A percentile compares a stretch with the other conserved stretches of the same genome.
phyloP scores from a whole-genome alignment of 1,139 yeast genomes.

The Candida sp. region DNA sequence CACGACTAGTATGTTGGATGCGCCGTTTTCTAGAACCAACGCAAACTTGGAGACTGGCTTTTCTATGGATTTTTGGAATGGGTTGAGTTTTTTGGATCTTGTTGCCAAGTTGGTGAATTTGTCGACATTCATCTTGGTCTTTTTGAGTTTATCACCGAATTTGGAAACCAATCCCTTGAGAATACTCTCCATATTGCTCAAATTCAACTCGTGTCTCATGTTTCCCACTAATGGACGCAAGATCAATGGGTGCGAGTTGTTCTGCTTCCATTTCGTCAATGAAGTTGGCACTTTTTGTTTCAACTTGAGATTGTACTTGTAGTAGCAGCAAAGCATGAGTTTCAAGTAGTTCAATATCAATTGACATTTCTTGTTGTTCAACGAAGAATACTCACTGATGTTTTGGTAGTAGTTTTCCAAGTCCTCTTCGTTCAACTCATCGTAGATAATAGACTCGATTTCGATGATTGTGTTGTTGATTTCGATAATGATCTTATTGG shows the following conservation, averaged over 20 bases:
- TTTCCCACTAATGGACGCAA: conserved; percentile 73
- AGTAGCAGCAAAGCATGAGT: conserved; percentile 65
- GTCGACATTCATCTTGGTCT: conserved; percentile 19
- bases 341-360: conserved; percentile 56
- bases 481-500: conserved; percentile 70
- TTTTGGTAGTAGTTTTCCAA: conserved; percentile 32
- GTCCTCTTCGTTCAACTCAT: conserved; percentile 49
- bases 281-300: conserved; percentile 53
- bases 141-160: conserved; percentile 21
- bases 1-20: conserved; percentile 26
- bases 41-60: conserved; percentile 34
- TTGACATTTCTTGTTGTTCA: conserved; percentile 52
- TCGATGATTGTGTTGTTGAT: conserved; percentile 71
- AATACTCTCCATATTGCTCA: conserved; percentile 46
- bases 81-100: conserved; percentile 25
- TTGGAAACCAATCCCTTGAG: conserved; percentile 33
- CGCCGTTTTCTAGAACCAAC: conserved; percentile 17
- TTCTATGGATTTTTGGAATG: conserved; percentile 45
- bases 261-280: conserved; percentile 55
- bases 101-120: conserved; percentile 24
- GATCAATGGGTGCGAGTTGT: conserved; percentile 52
- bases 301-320: conserved; percentile 51
- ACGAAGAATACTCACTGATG: conserved; percentile 32
- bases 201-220: conserved; percentile 61
- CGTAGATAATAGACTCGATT: conserved; percentile 62